Evolutionary conservation across 2,329 filamentous ascomycete species (phyloP).

Genomic region (Ophiostoma sp.): DNA sequence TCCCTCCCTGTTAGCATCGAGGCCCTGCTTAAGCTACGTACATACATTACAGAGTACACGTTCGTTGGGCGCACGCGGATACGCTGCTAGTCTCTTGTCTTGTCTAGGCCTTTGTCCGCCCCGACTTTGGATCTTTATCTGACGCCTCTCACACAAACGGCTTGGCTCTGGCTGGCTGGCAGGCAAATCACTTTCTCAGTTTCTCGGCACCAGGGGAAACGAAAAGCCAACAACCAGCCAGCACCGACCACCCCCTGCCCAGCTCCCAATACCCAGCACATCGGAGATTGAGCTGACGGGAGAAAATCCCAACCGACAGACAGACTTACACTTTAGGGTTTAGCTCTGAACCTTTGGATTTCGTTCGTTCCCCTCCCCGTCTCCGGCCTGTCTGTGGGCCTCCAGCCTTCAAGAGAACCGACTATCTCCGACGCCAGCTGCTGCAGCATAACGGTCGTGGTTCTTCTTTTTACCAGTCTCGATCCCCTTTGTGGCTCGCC

Average conservation of each 20-base stretch:
- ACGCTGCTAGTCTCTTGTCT: neutral
- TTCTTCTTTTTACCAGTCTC: slow-evolving; percentile 1
- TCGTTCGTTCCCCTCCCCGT: slow-evolving; percentile 2
- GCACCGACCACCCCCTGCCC: neutral
- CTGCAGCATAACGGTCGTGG: neutral
- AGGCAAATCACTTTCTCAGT: neutral
- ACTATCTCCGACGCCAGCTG: slow-evolving; percentile 1
- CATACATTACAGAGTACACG: too few relatives aligned
- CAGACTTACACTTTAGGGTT: slow-evolving; percentile 4
- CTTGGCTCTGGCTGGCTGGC: neutral
- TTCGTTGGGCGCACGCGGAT: too few relatives aligned
- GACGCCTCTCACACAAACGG: neutral
- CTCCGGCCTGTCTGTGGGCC: neutral
- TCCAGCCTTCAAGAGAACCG: neutral
- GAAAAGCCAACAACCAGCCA: neutral
- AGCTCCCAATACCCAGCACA: neutral
- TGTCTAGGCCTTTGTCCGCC: neutral
- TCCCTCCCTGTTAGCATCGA: neutral
- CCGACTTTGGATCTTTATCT: neutral
- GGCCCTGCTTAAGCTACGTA: neutral
- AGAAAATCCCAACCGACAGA: neutral
- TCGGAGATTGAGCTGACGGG: neutral
- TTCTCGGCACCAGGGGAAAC: neutral
- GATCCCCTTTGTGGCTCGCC: neutral
- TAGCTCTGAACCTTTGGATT: neutral